Base-by-base conservation (phyloP, 495 filamentous ascomycete genomes). In the Cairneyella variabilis region DNA sequence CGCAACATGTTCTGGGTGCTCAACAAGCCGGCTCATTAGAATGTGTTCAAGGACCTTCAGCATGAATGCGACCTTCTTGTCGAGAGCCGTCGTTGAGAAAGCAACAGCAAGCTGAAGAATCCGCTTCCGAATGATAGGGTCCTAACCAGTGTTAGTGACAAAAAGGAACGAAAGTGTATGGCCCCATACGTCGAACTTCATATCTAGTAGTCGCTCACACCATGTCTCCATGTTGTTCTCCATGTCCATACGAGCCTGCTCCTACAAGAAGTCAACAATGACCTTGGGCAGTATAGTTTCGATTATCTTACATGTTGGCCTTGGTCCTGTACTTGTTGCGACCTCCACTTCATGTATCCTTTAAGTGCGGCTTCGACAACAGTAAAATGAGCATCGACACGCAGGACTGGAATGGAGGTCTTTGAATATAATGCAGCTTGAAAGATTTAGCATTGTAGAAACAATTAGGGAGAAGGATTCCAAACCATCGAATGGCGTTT, bases 351-450 rank as follows among this genome's bases (percentile, higher is more conserved):
- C 48, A 83, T 79, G 59, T 88, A 96, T 6, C 93, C 93, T 64
- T 90, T 96, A 37, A 97, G 68, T 5, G 89, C 87, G n/a, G 91
- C 86, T 67, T 96, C 89, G 0, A 97, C 84, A 3, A 97, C 88
- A 3, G 88, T 87, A 52, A 90, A 89, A 57, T 96, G 90, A 8
- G 90, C 88, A 66, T 98, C 93, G 2, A 92, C 83, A 10, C 80
- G 81, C 62, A 98, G 78, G 3, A 90, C 76, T 27, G 85, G 77
- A 45, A 85, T 75, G 0, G 90, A 91, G 32, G 78, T 85, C 64
- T 91, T 95, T n/a, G 78, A 82, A 68, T 96, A 98, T 9, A 71
- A 82, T 60, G 80, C 74, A 53, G 83, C 82, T 90, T 34, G 4
- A 26, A 40, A 49, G 39, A 27, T 42, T 38, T 23, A 54, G 48